These are phyloP conservation scores for Lepraria neglecta DNA, from an alignment of 495 filamentous ascomycete genomes.

Conservation along the genomic window DNA sequence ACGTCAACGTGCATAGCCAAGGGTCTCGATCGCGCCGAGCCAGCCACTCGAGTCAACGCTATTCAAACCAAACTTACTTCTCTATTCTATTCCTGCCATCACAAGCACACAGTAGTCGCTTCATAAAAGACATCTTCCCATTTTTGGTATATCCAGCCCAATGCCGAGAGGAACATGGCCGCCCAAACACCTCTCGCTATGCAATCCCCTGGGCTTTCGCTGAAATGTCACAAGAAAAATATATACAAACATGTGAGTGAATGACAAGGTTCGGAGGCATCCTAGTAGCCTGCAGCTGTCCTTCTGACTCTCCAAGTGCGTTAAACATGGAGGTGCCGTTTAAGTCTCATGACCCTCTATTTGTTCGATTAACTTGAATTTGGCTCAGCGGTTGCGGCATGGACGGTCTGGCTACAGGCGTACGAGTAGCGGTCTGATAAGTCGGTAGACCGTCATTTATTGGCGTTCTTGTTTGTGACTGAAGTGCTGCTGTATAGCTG, in stretches of 20 bases:
- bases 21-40: background rate
- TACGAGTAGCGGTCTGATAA: constrained; percentile 56
- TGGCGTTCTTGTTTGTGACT: constrained; percentile 47
- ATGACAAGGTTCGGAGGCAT: too few relatives aligned
- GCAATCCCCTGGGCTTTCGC: background rate
- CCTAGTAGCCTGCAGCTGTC: background rate
- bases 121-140: background rate
- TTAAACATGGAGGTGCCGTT: background rate
- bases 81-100: too few relatives aligned
- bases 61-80: too few relatives aligned
- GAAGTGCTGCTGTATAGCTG: constrained; percentile 72
- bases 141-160: background rate
- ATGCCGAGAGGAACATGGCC: constrained; percentile 6
- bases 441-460: constrained; percentile 28
- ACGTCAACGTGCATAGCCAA: constrained; percentile 7
- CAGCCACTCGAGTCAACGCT: background rate
- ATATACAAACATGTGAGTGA: background rate
- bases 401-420: constrained; percentile 45
- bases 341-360: background rate
- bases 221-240: background rate
- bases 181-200: background rate
- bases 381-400: constrained; percentile 21
- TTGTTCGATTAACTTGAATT: background rate
- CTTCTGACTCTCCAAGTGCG: too few relatives aligned
- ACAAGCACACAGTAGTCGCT: too few relatives aligned